Conservation (phyloP, 2,329 filamentous ascomycete genomes). For the Lachnum nothofagi region DNA sequence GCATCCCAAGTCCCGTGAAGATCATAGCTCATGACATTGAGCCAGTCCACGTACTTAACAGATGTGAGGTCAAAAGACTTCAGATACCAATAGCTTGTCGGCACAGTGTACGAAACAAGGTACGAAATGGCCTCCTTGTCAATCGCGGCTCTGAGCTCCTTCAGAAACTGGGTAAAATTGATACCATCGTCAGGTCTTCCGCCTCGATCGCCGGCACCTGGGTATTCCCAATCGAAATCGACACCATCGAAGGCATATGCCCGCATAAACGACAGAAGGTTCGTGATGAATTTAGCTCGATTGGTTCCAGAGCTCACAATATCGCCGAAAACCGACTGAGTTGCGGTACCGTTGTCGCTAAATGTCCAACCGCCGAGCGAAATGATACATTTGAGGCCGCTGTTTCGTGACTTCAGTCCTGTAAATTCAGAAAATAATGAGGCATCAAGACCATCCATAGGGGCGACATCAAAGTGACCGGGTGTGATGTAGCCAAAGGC, state of each 20-base stretch:
- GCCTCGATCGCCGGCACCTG: constrained; percentile 35
- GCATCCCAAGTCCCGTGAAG: constrained; percentile 26
- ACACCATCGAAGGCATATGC: constrained; percentile 42
- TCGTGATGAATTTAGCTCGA: constrained; percentile 35
- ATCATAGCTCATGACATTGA: constrained; percentile 31
- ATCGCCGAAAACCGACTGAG: constrained; percentile 12
- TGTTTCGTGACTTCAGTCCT: not conserved
- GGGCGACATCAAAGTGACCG: not conserved
- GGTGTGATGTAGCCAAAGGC: not conserved
- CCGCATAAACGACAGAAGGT: constrained; percentile 36
- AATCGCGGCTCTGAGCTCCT: constrained; percentile 5
- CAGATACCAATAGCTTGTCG: constrained; percentile 32
- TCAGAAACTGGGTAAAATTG: constrained; percentile 30
- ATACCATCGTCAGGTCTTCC: constrained; percentile 35
- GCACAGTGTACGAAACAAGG: constrained; percentile 35
- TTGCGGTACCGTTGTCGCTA: not conserved
- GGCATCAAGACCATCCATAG: not conserved
- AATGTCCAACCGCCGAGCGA: not conserved
- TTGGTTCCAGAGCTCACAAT: constrained; percentile 31
- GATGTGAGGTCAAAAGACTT: constrained; percentile 28
- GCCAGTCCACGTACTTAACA: constrained; percentile 27
- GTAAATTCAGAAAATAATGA: not conserved
- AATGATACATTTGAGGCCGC: not conserved
- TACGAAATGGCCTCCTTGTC: constrained; percentile 17
- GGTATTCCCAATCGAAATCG: constrained; percentile 44